Evolutionary conservation across 2,329 filamentous ascomycete genomes (phyloP).

Genomic region (Dothistroma pini): DNA sequence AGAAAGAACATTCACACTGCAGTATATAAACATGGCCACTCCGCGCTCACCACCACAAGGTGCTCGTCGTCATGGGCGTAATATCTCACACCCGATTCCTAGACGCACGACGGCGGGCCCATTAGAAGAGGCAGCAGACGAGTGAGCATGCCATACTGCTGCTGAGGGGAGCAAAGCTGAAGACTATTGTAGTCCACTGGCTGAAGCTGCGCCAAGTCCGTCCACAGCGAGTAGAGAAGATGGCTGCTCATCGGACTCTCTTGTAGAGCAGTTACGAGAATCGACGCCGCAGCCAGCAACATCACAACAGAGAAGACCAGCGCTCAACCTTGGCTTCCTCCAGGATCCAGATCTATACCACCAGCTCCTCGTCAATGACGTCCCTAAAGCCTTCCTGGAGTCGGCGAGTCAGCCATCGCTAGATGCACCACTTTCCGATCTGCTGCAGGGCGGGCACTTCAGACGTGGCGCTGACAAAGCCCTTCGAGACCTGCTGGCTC

Average conservation of each 20-base stretch:
- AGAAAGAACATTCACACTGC: background rate
- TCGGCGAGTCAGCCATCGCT: constrained; percentile 61
- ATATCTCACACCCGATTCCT: constrained; percentile 44
- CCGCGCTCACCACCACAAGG: constrained; percentile 29
- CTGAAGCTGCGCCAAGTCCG: constrained; percentile 21
- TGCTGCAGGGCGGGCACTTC: constrained; percentile 73
- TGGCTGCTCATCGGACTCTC: constrained; percentile 1
- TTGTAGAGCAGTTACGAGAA: constrained; percentile 2
- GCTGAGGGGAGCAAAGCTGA: constrained; percentile 16
- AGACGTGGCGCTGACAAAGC: constrained; percentile 53
- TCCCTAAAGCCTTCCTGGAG: constrained; percentile 64
- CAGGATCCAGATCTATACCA: constrained; percentile 80
- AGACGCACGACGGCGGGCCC: constrained; percentile 73
- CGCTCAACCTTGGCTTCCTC: constrained; percentile 75
- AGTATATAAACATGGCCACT: constrained; percentile 22
- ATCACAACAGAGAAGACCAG: constrained; percentile 7
- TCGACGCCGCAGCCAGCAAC: constrained; percentile 11
- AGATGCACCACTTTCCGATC: constrained; percentile 61
- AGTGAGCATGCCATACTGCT: constrained; percentile 52
- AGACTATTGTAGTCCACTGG: constrained; percentile 26
- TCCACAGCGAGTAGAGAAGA: constrained; percentile 2
- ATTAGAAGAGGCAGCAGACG: constrained; percentile 60
- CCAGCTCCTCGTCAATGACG: constrained; percentile 62
- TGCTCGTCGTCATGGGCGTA: constrained; percentile 29
- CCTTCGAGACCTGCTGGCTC: constrained; percentile 39